Evolutionary conservation across 805 yeast species (phyloP).

Genomic region (Pichia sporocuriosa): DNA sequence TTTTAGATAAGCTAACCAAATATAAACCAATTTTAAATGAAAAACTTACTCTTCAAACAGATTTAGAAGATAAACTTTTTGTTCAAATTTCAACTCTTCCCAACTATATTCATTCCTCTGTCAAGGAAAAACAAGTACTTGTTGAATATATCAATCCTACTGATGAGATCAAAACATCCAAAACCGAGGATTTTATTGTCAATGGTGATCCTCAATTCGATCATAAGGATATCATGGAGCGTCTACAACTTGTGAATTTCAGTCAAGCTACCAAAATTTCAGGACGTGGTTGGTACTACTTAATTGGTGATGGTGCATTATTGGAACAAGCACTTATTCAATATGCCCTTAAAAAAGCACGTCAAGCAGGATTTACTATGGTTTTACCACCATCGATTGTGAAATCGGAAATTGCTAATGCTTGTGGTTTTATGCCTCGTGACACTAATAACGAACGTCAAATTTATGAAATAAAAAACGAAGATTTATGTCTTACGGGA

Average conservation of each 20-base stretch:
- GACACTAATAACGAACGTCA: conserved; percentile 84
- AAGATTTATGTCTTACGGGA: conserved; percentile 67
- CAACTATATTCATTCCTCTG: conserved; percentile 47
- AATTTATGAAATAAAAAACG: conserved; percentile 53
- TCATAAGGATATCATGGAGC: conserved; percentile 67
- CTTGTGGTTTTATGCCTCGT: conserved; percentile 93
- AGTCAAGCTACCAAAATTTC: conserved; percentile 64
- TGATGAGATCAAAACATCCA: conserved; percentile 18
- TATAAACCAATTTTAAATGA: conserved; percentile 27
- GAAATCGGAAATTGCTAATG: conserved; percentile 64
- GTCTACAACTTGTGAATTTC: conserved; percentile 64
- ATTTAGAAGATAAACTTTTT: conserved; percentile 33
- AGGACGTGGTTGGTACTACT: conserved; percentile 85
- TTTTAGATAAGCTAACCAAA: conserved; percentile 17
- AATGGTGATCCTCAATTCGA: conserved; percentile 29
- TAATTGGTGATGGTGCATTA: conserved; percentile 77
- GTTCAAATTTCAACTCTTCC: conserved; percentile 50
- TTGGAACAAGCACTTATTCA: conserved; percentile 87
- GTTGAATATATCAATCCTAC: conserved; percentile 48
- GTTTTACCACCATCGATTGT: conserved; percentile 84
- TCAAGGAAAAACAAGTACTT: conserved; percentile 36
- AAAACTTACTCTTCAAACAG: conserved; percentile 20
- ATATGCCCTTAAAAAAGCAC: conserved; percentile 63
- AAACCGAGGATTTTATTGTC: conserved; percentile 13
- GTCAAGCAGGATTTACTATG: conserved; percentile 59